Evolutionary conservation across 495 filamentous ascomycete species (phyloP).

Genomic region (Lasiosphaeria hispida): DNA sequence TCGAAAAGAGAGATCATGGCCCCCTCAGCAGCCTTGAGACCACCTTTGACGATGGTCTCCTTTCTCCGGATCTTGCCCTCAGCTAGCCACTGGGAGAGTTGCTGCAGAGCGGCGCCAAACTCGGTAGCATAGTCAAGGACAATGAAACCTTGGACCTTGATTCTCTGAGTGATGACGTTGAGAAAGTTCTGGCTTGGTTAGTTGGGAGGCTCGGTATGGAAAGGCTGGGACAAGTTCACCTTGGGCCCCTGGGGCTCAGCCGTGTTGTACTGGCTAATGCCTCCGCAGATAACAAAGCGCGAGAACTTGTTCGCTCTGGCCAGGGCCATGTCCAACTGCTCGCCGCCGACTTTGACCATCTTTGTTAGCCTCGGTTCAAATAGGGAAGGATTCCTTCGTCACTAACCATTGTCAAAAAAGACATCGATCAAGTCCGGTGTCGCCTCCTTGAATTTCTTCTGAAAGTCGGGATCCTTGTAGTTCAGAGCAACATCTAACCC

Average conservation of each 20-base stretch:
- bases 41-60: constrained; percentile 56
- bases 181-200: constrained; percentile 26
- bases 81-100: constrained; percentile 49
- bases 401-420: constrained; percentile 62
- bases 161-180: constrained; percentile 37
- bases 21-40: constrained; percentile 49
- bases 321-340: constrained; percentile 62
- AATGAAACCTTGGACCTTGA: constrained; percentile 61
- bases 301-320: constrained; percentile 52
- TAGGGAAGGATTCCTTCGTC: too few species aligned
- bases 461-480: constrained; percentile 61
- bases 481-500: constrained; percentile 66
- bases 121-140: constrained; percentile 51
- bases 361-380: background rate
- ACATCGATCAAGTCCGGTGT: constrained; percentile 64
- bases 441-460: constrained; percentile 52
- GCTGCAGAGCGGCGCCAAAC: constrained; percentile 38
- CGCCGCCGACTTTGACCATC: constrained; percentile 50
- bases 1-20: constrained; percentile 52
- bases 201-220: background rate
- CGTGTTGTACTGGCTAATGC: constrained; percentile 44
- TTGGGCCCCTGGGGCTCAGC: constrained; percentile 26
- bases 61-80: constrained; percentile 56
- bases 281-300: constrained; percentile 61
- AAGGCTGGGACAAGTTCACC: constrained; percentile 11